Evolutionary conservation across 768 basidiomycete genomes (phyloP).

Genomic region (Rhodosporidiobolus odoratus): DNA sequence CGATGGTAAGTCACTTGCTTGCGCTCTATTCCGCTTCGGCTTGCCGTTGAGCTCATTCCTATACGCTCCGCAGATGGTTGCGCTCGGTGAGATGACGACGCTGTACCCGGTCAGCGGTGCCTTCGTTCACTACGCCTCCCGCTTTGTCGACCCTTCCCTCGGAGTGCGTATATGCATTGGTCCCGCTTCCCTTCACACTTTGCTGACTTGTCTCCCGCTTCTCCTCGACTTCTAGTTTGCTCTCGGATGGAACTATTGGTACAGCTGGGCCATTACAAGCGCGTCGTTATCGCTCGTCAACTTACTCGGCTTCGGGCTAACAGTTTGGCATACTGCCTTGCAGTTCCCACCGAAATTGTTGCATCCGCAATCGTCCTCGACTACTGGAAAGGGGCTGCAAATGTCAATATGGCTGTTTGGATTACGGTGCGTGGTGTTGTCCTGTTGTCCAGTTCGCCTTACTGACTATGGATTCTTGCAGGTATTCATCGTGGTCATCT

Average conservation of each 20-base stretch:
- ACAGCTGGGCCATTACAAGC: constrained; percentile 45
- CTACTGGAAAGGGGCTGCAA: constrained; percentile 29
- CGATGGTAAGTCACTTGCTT: constrained; percentile 33
- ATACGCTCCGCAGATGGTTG: constrained; percentile 37
- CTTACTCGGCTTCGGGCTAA: background rate
- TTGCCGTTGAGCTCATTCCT: background rate
- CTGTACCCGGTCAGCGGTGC: constrained; percentile 47
- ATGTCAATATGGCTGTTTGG: constrained; percentile 35
- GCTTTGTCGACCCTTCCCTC: constrained; percentile 49
- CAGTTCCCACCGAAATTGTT: constrained; percentile 29
- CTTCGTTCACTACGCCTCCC: constrained; percentile 52
- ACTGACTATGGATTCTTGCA: too few relatives aligned
- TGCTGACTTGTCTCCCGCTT: too few relatives aligned
- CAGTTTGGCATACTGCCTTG: background rate
- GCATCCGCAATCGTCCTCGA: constrained; percentile 36
- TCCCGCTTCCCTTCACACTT: background rate
- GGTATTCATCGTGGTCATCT: constrained; percentile 32
- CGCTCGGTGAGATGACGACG: constrained; percentile 44
- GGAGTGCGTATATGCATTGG: too few relatives aligned
- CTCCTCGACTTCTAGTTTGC: too few relatives aligned
- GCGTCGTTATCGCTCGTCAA: background rate
- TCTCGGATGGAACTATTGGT: constrained; percentile 44
- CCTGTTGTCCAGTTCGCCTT: too few relatives aligned
- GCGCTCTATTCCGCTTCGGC: too few relatives aligned
- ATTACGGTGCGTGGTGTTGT: constrained; percentile 15